Base-by-base conservation (phyloP, 2,329 filamentous ascomycete genomes). In the Phyllosticta citriasiana region DNA sequence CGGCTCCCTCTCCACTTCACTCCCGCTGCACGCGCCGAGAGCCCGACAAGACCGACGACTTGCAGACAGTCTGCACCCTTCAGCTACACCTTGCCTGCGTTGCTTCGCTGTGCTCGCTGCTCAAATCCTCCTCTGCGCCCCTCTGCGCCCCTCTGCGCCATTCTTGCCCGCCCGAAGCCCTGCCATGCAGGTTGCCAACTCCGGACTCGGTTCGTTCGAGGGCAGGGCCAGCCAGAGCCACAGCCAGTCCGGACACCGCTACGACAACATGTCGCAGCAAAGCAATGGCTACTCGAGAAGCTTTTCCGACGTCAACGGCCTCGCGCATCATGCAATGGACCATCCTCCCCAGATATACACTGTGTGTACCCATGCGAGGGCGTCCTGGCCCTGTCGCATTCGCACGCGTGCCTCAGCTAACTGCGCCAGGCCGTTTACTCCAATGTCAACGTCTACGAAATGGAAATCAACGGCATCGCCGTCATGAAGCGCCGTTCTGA, bases 401-500 rank as follows among this genome's bases (percentile, higher is more conserved):
- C 50, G 26, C n/a, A 50, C 33, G 54, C 60, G 66, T 47, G 40
- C 14, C 40, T 47, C 40, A n/a, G 40, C 40, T 47, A 47, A 47
- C 40, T 47, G 40, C 40, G 40, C 40, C 64, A 84, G 85, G 93
- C 93, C 63, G 89, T 95, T 51, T 97, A 97, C 74, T 97, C 93
- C 7, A 91, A 92, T 66, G 91, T 97, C 54, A 88, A 93, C 64
- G 94, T 99, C 16, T 99, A 97, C 78, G 94, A 99, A 76, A 97
- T 97, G 91, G 92, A 97, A 73, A 89, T 97, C 64, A 95, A 96
- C 72, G 85, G 84, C 54, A 81, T 99, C 66, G 91, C 91, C 25
- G 92, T 97, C 57, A 99, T 99, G 94, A 90, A 94, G 73, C 87
- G 94, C 62, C 88, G 94, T 65, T 88, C 89, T 67, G 94, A 99